Evolutionary conservation across 371 early-diverging fungal species (phyloP).

Genomic region (Lichtheimia ornata): DNA sequence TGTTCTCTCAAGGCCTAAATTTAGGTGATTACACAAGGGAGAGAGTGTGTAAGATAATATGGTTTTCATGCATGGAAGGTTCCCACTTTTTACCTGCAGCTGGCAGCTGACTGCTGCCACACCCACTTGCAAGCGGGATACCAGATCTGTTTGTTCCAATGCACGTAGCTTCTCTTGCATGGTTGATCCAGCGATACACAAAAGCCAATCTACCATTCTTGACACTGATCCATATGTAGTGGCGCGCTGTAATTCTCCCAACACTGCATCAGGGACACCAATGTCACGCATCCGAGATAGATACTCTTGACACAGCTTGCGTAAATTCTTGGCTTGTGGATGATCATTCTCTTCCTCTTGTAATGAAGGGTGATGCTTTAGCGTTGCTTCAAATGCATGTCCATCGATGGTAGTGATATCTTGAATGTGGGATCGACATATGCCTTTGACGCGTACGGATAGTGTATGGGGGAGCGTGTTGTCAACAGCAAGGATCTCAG

Average conservation of each 20-base stretch:
- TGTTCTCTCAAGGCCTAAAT: constrained; percentile 16
- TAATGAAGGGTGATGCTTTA: constrained; percentile 16
- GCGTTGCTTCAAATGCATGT: constrained; percentile 11
- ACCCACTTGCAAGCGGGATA: constrained; percentile 51
- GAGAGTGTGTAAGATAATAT: not conserved
- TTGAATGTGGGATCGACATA: constrained; percentile 32
- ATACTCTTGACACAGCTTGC: constrained; percentile 56
- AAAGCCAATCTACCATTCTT: constrained; percentile 64
- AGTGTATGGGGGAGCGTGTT: constrained; percentile 20
- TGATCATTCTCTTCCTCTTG: not conserved
- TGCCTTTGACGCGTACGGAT: constrained; percentile 30
- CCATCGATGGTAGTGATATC: constrained; percentile 24
- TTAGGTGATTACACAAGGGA: constrained; percentile 7
- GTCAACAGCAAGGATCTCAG: constrained; percentile 27
- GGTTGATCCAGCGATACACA: constrained; percentile 66
- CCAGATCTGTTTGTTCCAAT: constrained; percentile 57
- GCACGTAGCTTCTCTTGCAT: constrained; percentile 68
- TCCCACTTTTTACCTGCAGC: constrained; percentile 58
- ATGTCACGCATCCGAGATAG: constrained; percentile 59
- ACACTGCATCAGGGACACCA: constrained; percentile 58
- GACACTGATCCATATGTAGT: constrained; percentile 22
- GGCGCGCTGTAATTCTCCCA: constrained; percentile 62
- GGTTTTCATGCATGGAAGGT: not conserved
- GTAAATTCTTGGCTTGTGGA: constrained; percentile 26
- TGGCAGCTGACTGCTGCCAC: constrained; percentile 66